A percentile compares a stretch with the other conserved stretches of the same genome.
These are phyloP conservation scores for Copromyces sp. DNA, from an alignment of 495 filamentous ascomycete species.

Conservation along the genomic window DNA sequence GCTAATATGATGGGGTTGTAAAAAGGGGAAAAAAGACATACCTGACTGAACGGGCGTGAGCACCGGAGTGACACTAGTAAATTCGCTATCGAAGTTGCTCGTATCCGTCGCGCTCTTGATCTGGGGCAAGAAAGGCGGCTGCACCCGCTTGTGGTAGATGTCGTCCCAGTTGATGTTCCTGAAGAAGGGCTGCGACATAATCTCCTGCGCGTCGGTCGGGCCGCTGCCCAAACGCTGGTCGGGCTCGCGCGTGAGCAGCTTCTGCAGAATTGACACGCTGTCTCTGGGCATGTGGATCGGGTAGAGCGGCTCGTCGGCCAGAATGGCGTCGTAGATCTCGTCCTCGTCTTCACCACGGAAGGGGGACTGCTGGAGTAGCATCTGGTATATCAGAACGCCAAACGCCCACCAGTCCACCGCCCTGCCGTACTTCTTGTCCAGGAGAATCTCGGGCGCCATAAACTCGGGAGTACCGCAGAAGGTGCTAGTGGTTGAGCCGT, in stretches of 20 bases:
- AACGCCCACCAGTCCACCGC: slow-evolving; percentile 99
- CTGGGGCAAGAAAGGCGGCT: slow-evolving; percentile 77
- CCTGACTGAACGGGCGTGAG: slow-evolving; percentile 95
- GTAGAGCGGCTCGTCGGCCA: slow-evolving; percentile 95
- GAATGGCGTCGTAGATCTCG: slow-evolving; percentile 98
- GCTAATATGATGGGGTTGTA: not conserved
- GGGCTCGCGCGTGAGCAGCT: slow-evolving; percentile 90
- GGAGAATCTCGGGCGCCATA: slow-evolving; percentile 97
- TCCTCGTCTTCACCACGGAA: slow-evolving; percentile 99
- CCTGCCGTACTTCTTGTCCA: slow-evolving; percentile 97
- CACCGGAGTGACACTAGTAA: slow-evolving; percentile 96
- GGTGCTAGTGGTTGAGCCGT: slow-evolving; percentile 89
- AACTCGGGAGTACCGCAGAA: slow-evolving; percentile 99
- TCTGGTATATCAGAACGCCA: slow-evolving; percentile 98
- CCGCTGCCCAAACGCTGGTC: slow-evolving; percentile 87
- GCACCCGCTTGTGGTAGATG: slow-evolving; percentile 86
- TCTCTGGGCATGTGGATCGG: slow-evolving; percentile 99
- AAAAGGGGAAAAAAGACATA: slow-evolving; percentile 37
- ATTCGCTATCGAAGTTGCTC: slow-evolving; percentile 97
- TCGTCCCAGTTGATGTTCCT: slow-evolving; percentile 97
- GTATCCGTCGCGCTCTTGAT: slow-evolving; percentile 92
- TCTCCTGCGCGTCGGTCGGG: slow-evolving; percentile 95
- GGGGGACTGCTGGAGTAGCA: slow-evolving; percentile 96
- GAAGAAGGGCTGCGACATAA: slow-evolving; percentile 99
- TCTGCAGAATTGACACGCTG: slow-evolving; percentile 95